Conservation (phyloP, 768 basidiomycete genomes). For the Glaciozyma martinii region DNA sequence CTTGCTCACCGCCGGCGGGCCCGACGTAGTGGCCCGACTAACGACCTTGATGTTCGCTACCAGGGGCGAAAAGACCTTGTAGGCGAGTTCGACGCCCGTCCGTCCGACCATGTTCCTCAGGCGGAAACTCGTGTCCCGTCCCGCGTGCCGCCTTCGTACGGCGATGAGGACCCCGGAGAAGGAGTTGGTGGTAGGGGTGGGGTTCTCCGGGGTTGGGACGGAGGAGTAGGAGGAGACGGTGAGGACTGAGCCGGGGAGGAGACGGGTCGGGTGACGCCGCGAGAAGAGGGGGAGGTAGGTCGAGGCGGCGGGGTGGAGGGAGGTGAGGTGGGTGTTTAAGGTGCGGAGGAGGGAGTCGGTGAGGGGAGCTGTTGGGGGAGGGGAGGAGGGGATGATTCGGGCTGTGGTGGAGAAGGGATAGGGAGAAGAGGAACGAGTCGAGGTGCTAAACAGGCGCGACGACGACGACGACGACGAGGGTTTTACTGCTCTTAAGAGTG, state of each 20-base stretch:
- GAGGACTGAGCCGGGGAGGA: slow-evolving; percentile 77
- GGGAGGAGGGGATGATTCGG: not conserved
- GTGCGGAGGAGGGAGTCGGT: slow-evolving; percentile 25
- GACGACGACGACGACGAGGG: too few species aligned
- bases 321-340: slow-evolving; percentile 24
- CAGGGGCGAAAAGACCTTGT: slow-evolving; percentile 75
- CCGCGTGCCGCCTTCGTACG: slow-evolving; percentile 58
- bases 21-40: slow-evolving; percentile 29
- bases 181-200: slow-evolving; percentile 29
- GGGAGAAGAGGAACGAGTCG: not conserved
- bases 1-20: slow-evolving; percentile 18
- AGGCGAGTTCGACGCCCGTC: slow-evolving; percentile 87
- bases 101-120: slow-evolving; percentile 83
- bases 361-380: not conserved
- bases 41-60: slow-evolving; percentile 78
- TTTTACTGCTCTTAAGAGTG: too few species aligned
- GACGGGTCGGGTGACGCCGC: slow-evolving; percentile 55
- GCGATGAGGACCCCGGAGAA: slow-evolving; percentile 86
- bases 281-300: slow-evolving; percentile 53
- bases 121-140: slow-evolving; percentile 76
- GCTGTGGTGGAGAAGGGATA: slow-evolving; percentile 22
- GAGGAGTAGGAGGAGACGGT: slow-evolving; percentile 67
- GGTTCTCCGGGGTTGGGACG: slow-evolving; percentile 47
- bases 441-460: too few species aligned
- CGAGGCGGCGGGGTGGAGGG: slow-evolving; percentile 10